A percentile compares a stretch with the other conserved stretches of the same genome.
phyloP scores from a whole-genome alignment of 768 basidiomycete genomes.

The Auriscalpium vulgare region DNA sequence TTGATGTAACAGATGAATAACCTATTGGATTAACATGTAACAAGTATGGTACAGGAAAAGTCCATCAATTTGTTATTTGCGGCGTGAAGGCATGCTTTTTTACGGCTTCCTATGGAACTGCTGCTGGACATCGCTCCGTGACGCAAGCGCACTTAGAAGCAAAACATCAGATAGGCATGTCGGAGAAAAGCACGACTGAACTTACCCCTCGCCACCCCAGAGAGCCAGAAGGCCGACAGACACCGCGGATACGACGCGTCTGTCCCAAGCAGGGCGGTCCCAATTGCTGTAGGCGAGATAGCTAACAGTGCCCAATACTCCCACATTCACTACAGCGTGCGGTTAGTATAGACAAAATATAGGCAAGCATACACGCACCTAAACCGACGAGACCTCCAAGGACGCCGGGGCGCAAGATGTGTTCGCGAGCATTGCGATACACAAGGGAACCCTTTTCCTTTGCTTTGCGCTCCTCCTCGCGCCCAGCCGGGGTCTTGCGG shows the following conservation, averaged over 20 bases:
- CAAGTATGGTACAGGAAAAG: too few species aligned
- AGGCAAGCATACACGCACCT: conserved; percentile 29
- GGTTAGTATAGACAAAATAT: background rate
- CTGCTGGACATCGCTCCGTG: background rate
- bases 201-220: conserved; percentile 63
- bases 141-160: background rate
- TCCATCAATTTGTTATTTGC: too few species aligned
- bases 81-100: background rate
- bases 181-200: background rate
- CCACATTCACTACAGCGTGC: conserved; percentile 46
- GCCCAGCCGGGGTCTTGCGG: conserved; percentile 48
- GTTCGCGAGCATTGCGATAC: conserved; percentile 47
- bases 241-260: conserved; percentile 47
- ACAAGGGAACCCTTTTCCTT: conserved; percentile 47
- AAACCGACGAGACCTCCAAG: conserved; percentile 57
- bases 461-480: conserved; percentile 47
- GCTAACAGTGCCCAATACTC: conserved; percentile 52
- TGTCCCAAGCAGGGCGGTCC: conserved; percentile 58
- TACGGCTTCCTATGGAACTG: background rate
- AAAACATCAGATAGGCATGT: too few species aligned
- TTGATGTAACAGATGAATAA: too few species aligned
- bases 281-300: conserved; percentile 61
- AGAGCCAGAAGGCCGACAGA: conserved; percentile 52
- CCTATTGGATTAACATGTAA: too few species aligned
- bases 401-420: conserved; percentile 55